Conservation (phyloP, 345 rosid genomes). For the Camelina sativa region DNA sequence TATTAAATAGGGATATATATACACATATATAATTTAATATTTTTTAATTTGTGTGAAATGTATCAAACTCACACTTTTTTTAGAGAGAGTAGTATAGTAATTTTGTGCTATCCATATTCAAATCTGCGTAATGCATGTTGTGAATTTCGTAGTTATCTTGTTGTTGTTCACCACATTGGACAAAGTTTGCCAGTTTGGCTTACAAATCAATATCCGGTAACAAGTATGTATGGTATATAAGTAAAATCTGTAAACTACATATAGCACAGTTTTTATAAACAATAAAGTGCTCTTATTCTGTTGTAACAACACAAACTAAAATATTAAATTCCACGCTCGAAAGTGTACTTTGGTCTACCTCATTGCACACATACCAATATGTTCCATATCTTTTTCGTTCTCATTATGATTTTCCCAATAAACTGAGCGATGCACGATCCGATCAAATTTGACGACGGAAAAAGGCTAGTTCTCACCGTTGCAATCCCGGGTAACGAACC, state of each 20-base stretch:
- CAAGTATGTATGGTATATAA: not conserved
- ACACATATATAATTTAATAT: too few relatives aligned
- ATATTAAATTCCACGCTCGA: conserved; percentile 26
- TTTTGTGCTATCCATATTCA: too few relatives aligned
- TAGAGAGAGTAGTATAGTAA: too few relatives aligned
- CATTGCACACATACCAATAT: conserved; percentile 61
- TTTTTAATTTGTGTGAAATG: too few relatives aligned
- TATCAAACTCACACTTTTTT: too few relatives aligned
- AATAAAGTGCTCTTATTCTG: not conserved
- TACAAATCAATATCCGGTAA: not conserved
- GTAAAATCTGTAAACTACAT: too few relatives aligned
- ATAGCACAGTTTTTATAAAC: conserved; percentile 11
- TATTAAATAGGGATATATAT: too few relatives aligned
- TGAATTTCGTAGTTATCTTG: too few relatives aligned
- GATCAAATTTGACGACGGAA: conserved; percentile 44
- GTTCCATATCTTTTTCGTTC: conserved; percentile 62
- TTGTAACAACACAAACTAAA: conserved; percentile 16
- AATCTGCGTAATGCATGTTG: too few relatives aligned
- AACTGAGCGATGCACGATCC: conserved; percentile 53
- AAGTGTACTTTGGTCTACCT: conserved; percentile 26
- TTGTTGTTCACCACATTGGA: too few relatives aligned
- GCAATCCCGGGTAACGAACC: conserved; percentile 21
- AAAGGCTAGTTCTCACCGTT: conserved; percentile 26
- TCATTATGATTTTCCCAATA: conserved; percentile 59
- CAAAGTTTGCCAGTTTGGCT: too few relatives aligned